Evolutionary conservation across 2,329 filamentous ascomycete genomes (phyloP), one percentile per base, ranked within the genome.

Genomic region (Apiospora malaysiana): DNA sequence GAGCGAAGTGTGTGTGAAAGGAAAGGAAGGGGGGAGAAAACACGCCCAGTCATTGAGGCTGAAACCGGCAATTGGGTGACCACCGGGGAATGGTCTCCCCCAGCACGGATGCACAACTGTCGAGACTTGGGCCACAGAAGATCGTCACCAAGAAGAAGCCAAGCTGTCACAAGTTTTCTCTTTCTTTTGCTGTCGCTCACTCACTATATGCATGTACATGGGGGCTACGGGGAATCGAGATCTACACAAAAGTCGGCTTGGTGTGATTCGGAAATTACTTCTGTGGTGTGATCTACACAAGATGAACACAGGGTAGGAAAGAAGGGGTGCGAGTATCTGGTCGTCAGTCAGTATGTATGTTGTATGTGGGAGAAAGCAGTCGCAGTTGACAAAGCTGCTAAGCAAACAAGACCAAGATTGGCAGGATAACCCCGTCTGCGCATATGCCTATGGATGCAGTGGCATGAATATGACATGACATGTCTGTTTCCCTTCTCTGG

Each of bases 271-370:
- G 56, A 63, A 63, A 63, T 63, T 63, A 63, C 18, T 40, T n/a
- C 18, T 40, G 32, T 63, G 56, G 56, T 63, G 56, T 63, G 56
- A 63, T 63, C 56, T 63, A 63, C 56, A 63, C 56, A 63, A 63
- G 56, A 63, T 63, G 56, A 63, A 63, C 56, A 63, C 56, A 40
- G 56, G 56, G 56, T 63, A 63, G 3, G 5, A 56, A 56, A 12
- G 49, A 56, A 56, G 23, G 49, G 49, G 47, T 49, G 21, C 5
- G 47, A 49, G 47, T 45, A 4, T 45, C 12, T 23, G 23, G 14
- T 59, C 51, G 51, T 37, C 49, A 51, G 23, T 51, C 27, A n/a
- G n/a, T n/a, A n/a, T n/a, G n/a, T n/a, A n/a, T n/a, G n/a, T n/a
- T 3, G 51, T 32, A 21, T 27, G 25, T 21, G 51, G 16, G 25